Base-by-base conservation (phyloP, 768 basidiomycete species). In the Hericium rajendrae region DNA sequence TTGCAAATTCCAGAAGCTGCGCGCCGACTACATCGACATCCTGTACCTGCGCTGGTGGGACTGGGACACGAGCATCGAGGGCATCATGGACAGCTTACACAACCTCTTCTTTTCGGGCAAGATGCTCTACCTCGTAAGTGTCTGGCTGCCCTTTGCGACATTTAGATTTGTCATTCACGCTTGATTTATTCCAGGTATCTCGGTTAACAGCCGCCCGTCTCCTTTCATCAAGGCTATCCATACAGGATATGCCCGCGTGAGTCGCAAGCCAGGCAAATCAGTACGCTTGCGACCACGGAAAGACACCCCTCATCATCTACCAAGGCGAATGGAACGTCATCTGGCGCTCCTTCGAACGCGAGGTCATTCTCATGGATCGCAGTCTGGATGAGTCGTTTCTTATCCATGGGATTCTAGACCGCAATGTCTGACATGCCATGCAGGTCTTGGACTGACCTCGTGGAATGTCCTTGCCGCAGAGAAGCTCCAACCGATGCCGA, bases 291-390 rank as follows among this genome's bases (percentile, higher is more conserved):
- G 56, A 65, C 39, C 69, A 32, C 28, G 28, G 28, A 22, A 22
- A 72, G 41, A 70, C 73, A 9, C 75, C 73, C 10, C 78, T 79
- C 63, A 67, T 68, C 37, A 66, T 78, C 51, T 78, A 77, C 65
- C 75, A 73, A 62, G 74, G 73, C n/a, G 48, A 46, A 11, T 71
- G 69, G 69, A 66, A 55, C 57, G 62, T 69, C 51, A 43, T 69
- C n/a, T 48, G 62, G 15, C 67, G 76, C 40, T 73, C 74, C 59
- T 66, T 78, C 51, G 76, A 78, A 66, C 68, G 75, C 18, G 75
- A 77, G 26, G 69, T 77, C 59, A 67, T 78, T 55, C 68, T 66
- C 0, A 70, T 72, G 70, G 65, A 59, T 11, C 60, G 62, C 18
- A 32, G 39, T 6, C 65, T 22, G 26, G 49, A 22, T 28, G 49